A percentile compares a stretch with the other conserved stretches of the same genome.
Evolutionary conservation across 192 early-diverging fungal genomes (phyloP).

Genomic region (Paraglomus brasilianum): DNA sequence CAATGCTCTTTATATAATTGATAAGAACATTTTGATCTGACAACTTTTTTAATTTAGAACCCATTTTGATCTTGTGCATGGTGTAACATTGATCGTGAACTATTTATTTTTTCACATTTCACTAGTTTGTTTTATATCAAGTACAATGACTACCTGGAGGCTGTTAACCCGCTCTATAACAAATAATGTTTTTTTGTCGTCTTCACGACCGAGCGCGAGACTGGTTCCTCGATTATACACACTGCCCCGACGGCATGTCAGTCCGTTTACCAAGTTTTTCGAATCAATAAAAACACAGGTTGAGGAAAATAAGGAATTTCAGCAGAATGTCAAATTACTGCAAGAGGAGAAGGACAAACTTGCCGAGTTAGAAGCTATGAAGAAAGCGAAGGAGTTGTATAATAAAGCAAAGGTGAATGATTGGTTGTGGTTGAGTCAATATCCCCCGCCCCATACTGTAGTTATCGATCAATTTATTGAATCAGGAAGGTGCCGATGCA

Average conservation of each 20-base stretch:
- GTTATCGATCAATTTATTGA: slow-evolving; percentile 8
- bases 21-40: too few relatives aligned
- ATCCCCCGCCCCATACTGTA: background rate
- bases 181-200: too few relatives aligned
- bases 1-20: too few relatives aligned
- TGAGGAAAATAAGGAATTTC: slow-evolving; percentile 92
- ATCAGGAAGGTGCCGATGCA: slow-evolving; percentile 43
- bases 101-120: too few relatives aligned
- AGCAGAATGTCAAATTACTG: slow-evolving; percentile 87
- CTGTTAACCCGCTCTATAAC: too few relatives aligned
- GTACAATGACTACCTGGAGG: too few relatives aligned
- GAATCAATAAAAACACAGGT: slow-evolving; percentile 90
- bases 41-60: too few relatives aligned
- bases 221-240: background rate
- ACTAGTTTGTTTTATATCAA: too few relatives aligned
- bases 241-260: background rate
- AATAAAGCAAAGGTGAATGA: slow-evolving; percentile 52
- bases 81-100: too few relatives aligned
- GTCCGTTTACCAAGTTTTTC: slow-evolving; percentile 61
- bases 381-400: slow-evolving; percentile 76
- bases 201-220: too few relatives aligned
- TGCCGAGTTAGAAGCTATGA: slow-evolving; percentile 82
- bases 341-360: slow-evolving; percentile 80
- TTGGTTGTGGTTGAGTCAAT: slow-evolving; percentile 28
- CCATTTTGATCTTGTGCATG: too few relatives aligned